Base-by-base conservation (phyloP, 2,329 filamentous ascomycete species). In the Monascus ruber region DNA sequence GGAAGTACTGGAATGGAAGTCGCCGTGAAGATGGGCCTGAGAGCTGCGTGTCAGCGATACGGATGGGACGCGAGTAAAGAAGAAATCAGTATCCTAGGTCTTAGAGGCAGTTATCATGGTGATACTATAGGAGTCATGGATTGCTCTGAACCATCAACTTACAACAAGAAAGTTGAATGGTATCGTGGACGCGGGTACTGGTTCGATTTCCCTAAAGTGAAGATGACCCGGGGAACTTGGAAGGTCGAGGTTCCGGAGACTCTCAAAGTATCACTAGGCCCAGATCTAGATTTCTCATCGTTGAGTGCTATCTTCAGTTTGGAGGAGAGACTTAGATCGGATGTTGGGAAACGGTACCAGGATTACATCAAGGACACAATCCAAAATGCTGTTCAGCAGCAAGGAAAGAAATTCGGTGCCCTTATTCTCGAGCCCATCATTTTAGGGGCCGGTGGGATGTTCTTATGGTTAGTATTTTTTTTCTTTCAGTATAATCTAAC, bases 81-180 rank as follows among this genome's bases (percentile, higher is more conserved):
- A 36, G 58, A 73, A 6, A 68, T 88, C 7, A 76, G 76, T 3
- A 75, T 91, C 2, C 56, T 93, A 3, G 85, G 85, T 0, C 64
- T 93, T 6, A 83, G 81, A 54, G 84, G 84, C 0, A 83, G 81
- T 47, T 93, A 93, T 51, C 86, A 93, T 50, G 86, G 85, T 1
- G 86, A 93, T 53, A 93, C 85, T 0, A 87, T 93, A 35, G 85
- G 85, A 0, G 84, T 83, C 0, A 91, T 93, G 86, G 85, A 91
- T 56, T 83, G 79, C 38, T 78, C 83, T 0, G 84, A 91, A 53
- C 85, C 85, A 0, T 80, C 76, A 28, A 74, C 76, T 0, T 93
- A 73, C 58, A 93, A 93, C 51, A 75, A 85, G 50, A 85, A 85
- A 55, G 81, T 88, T 0, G 85, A 91, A 53, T 93, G 85, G 85